Evolutionary conservation across 306 rosid genomes (phyloP), one percentile per base, ranked within the genome.

Genomic region (Gastrolobium villosum): DNA sequence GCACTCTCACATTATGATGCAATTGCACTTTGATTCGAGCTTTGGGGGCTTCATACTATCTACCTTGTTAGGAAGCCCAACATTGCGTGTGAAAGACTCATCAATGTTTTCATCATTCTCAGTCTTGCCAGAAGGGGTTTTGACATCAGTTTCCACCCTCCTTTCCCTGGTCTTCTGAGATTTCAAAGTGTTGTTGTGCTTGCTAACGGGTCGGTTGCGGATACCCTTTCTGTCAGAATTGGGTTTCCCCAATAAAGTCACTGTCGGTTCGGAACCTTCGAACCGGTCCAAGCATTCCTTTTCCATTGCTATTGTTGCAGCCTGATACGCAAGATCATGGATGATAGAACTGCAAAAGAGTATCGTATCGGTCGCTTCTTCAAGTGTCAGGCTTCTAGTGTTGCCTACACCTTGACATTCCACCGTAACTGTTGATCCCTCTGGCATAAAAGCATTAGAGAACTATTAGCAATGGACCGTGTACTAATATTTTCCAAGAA

Each of bases 301-400:
- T 82, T 91, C 97, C 77, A 93, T 84, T 57, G 93, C 97, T 54
- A 88, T 86, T 31, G 92, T 76, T 75, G 97, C 98, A 67, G 99
- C 98, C 75, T 93, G 74, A 77, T 86, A 91, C 49, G 98, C 96
- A 76, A 95, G 88, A 84, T 91, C 96, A 57, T 92, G 98, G 85
- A 95, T 88, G 20, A 95, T 89, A 75, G 99, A 92, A 70, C 97
- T 92, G 92, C 99, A 95, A 85, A 95, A 91, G 32, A 95, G 96
- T 48, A 95, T 95, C 10, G 98, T 86, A 79, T 95, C 94, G 4
- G 99, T 92, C 60, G 96, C 99, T 89, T 95, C 99, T 81, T 89
- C 99, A 34, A 95, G 96, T 41, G 99, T 92, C 72, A 91, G 86
- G 93, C 91, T 95, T 85, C 89, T 88, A 11, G 84, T 60, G 84